Percentiles rank a stretch among this genome's conserved stretches.
Conservation (phyloP, 306 rosid species). For the Leucaena leucocephala region DNA sequence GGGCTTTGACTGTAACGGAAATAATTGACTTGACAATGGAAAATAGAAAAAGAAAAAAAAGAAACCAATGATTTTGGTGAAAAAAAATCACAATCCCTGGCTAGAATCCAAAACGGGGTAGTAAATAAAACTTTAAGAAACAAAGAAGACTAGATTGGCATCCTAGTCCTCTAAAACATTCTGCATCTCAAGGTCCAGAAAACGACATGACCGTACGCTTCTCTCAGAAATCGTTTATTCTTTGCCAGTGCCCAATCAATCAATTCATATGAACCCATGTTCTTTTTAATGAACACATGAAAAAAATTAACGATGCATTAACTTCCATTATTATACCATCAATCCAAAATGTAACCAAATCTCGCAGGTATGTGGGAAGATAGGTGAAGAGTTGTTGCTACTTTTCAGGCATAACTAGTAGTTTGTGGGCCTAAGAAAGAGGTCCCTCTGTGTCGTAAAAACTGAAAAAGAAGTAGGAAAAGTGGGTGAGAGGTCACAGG, state of each 20-base stretch:
- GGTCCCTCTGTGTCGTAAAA: constrained; percentile 20
- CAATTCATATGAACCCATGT: background rate
- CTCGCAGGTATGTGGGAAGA: background rate
- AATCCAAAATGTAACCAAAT: background rate
- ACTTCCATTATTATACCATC: background rate
- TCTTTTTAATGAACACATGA: background rate
- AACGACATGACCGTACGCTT: background rate
- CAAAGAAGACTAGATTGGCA: background rate
- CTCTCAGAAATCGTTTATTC: background rate
- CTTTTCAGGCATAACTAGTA: background rate
- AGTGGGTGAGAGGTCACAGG: constrained; percentile 81
- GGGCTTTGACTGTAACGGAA: background rate
- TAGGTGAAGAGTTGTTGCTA: background rate
- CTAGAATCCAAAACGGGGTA: background rate
- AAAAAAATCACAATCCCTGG: background rate
- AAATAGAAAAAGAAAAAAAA: background rate
- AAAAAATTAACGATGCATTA: background rate
- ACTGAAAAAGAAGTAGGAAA: constrained; percentile 43
- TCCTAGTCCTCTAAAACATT: background rate
- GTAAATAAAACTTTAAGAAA: background rate
- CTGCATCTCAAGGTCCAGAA: background rate
- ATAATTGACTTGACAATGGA: background rate
- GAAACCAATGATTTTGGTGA: background rate
- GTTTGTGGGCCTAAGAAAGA: constrained; percentile 24
- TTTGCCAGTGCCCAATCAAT: background rate